Evolutionary conservation across 805 yeast genomes (phyloP), one percentile per base, ranked within the genome.

Genomic region (Nakazawaea populi): DNA sequence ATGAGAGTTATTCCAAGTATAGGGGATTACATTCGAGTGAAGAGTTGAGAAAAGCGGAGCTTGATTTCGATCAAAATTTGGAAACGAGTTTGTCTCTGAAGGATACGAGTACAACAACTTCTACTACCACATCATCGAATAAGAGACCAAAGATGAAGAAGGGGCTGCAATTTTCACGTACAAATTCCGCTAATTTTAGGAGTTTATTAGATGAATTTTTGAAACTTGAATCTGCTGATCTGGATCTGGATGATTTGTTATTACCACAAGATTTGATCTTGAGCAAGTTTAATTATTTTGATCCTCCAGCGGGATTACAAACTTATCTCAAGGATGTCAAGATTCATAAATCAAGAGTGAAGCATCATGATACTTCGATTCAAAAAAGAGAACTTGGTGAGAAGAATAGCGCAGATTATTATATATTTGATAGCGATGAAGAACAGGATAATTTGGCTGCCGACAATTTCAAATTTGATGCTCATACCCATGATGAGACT

Each of bases 101-200:
- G 29, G 51, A 48, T 68, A 35, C 76, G 24, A 18, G 24, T 18
- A 18, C 24, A 18, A 18, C 24, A 18, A 18, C 24, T 18, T 18
- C 24, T 18, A 18, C 24, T 3, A 18, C 24, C 2, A 18, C 24
- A 18, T 18, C 24, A 71, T 57, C 38, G 53, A 3, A 56, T 54
- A 1, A 63, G 58, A 41, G 75, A 70, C 48, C 57, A 70, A 42
- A 48, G 51, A 24, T 71, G 67, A 46, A 64, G 73, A 8, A 73
- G 69, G 34, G 24, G 24, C 24, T 42, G 47, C 53, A 58, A 43
- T 68, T 66, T 42, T 49, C 55, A 14, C 52, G 51, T 40, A 32
- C 53, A 29, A 54, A 60, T 3, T 52, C 58, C 9, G 57, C 59
- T 5, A 44, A 58, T 8, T 44, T 52, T 31, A 44, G 38, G 24